These are phyloP conservation scores for Dujonia santamariae DNA, from an alignment of 1,139 yeast genomes.

Conservation along the genomic window DNA sequence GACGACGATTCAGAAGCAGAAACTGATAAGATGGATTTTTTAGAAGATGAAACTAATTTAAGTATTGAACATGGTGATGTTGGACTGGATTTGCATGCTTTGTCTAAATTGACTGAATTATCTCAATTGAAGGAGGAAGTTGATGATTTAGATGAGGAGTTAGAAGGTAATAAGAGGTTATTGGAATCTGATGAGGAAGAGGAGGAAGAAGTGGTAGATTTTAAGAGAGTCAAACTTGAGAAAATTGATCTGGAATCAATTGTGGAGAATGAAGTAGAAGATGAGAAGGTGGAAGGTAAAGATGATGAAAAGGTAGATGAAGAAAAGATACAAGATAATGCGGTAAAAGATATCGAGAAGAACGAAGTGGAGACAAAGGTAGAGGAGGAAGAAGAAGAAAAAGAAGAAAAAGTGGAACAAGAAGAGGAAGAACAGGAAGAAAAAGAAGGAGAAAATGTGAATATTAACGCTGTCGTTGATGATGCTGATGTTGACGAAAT, in stretches of 20 bases:
- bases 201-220: conserved; percentile 1
- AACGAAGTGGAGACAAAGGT: conserved; percentile 12
- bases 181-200: conserved; percentile 4
- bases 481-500: not conserved
- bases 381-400: conserved; percentile 13
- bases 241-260: conserved; percentile 4
- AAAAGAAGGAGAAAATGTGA: conserved; percentile 13
- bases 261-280: conserved; percentile 9
- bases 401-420: conserved; percentile 10
- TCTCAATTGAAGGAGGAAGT: conserved; percentile 29
- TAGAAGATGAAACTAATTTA: conserved; percentile 34
- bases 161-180: conserved; percentile 2
- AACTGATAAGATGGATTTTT: conserved; percentile 69
- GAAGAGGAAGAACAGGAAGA: conserved; percentile 11
- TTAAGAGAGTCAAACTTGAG: conserved; percentile 1
- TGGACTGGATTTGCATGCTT: conserved; percentile 35
- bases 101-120: conserved; percentile 39
- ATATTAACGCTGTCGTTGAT: not conserved
- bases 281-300: conserved; percentile 9
- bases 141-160: conserved; percentile 1
- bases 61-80: conserved; percentile 11
- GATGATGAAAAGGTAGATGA: not conserved
- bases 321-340: conserved; percentile 10
- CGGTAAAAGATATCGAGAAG: conserved; percentile 9
- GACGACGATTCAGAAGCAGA: conserved; percentile 76